Evolutionary conservation across 2,329 filamentous ascomycete species (phyloP), one percentile per base, ranked within the genome.

Genomic region (Coleophoma cylindrospora): DNA sequence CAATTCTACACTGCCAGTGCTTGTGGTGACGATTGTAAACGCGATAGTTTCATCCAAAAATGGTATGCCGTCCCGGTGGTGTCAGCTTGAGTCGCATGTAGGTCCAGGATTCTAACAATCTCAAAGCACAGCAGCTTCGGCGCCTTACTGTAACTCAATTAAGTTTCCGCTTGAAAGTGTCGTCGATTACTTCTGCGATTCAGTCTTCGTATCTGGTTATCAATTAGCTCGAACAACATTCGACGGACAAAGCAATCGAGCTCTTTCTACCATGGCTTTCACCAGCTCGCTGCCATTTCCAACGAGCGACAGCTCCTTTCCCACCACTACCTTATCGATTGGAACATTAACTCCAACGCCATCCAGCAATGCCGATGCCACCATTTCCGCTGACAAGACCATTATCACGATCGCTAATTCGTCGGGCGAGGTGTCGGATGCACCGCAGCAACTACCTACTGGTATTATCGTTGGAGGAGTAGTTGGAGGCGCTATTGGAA

Each of bases 121-220:
- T 32, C 8, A 34, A 47, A 76, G 73, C 53, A 72, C 72, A 22
- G 61, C 62, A 12, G 53, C 57, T 0, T 52, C 45, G 2, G 54
- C 55, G 2, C 70, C 68, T 1, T 76, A 65, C 54, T 78, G 75
- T 63, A 73, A 72, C 50, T 77, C 74, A 3, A 62, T 74, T 27
- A 66, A 66, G 1, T 75, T 74, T 56, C 59, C 64, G 3, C 19
- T n/a, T 8, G 65, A 63, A 15, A 66, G 67, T 14, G 64, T 76
- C 44, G 61, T 61, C 21, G 74, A 76, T 55, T 77, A 69, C 55
- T 74, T 67, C 60, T 78, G 75, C 60, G 66, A 66, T 50, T 60
- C 62, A 10, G 48, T 62, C 19, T 59, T 55, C 45, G 58, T 66
- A 40, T 67, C 66, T 3, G 67, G 62, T 4, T 54, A 63, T 4